A percentile compares a stretch with the other conserved stretches of the same genome.
Evolutionary conservation across 257 asterid species (phyloP).

Genomic region (Datura wrightii): DNA sequence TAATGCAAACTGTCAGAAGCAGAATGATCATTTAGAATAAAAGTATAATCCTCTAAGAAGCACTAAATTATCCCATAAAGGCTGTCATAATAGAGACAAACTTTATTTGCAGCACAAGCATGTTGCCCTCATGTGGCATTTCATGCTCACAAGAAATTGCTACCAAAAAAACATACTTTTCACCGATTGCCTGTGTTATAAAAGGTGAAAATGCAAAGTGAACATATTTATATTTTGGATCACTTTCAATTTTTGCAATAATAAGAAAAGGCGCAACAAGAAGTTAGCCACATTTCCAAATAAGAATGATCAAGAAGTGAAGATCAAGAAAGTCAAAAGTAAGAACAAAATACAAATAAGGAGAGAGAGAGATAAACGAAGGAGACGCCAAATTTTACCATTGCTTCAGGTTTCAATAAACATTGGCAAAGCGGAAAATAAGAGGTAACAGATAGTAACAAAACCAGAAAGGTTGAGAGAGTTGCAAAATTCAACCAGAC

Average conservation of each 20-base stretch:
- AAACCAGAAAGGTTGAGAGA: background rate
- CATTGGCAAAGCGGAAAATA: background rate
- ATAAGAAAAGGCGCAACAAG: background rate
- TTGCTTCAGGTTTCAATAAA: background rate
- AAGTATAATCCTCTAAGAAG: background rate
- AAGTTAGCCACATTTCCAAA: background rate
- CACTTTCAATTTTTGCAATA: background rate
- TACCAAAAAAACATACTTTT: background rate
- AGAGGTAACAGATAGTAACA: background rate
- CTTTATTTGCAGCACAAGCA: background rate
- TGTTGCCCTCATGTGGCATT: background rate
- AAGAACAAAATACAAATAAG: background rate
- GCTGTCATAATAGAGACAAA: background rate
- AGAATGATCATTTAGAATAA: constrained; percentile 9
- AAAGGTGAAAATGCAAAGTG: background rate
- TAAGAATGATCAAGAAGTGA: background rate
- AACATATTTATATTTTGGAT: background rate
- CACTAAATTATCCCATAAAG: background rate
- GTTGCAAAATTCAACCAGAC: background rate
- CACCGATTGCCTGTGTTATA: too few species aligned
- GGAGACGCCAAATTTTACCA: background rate
- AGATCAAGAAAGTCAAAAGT: background rate
- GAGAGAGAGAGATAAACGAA: background rate
- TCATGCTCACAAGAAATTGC: background rate
- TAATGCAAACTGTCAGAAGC: constrained; percentile 72